Base-by-base conservation (phyloP, 1,284 basidiomycete genomes). In the Ceratobasidium sp. region DNA sequence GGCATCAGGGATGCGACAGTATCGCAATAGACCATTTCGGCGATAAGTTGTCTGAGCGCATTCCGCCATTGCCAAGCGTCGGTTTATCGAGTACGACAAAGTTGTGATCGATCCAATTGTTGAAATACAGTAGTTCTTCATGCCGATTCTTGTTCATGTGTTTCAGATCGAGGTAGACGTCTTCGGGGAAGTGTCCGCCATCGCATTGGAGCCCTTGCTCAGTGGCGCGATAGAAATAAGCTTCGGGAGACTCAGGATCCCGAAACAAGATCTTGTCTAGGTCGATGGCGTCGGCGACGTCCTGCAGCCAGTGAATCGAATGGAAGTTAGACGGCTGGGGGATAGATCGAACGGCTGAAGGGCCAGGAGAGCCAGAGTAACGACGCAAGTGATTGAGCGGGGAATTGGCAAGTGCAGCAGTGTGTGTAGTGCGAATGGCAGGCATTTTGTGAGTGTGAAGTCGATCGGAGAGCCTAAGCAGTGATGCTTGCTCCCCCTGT, bases 81-180 rank as follows among this genome's bases (percentile, higher is more conserved):
- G 22, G 15, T 36, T 60, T 33, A 6, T 60, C 27, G 14, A 60
- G 57, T 17, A 33, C 33, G 14, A 7, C 19, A 19, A 6, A 60
- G 57, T 60, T 60, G 27, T 41, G 36, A 11, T 60, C 29, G n/a
- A 44, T 19, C 57, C 57, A 60, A 15, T 27, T 19, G 33, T 60
- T 9, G 17, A 60, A 60, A 6, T 31, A 51, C 6, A 4, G 5
- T 5, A 51, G 50, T 17, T 51, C 50, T 51, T 51, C 7, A 17
- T 27, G 57, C 11, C 57, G 17, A 44, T 33, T 36, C 24, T 60
- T 41, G 33, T 60, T 51, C 50, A 51, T 51, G 50, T 24, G 24
- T 51, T 51, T 51, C 19, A 51, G 57, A 60, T 60, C 29, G 17
- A n/a, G 31, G 36, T 36, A 33, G 17, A 60, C 36, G 6, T 41